Base-by-base conservation (phyloP, 768 basidiomycete genomes). In the Termitomyces sp. region DNA sequence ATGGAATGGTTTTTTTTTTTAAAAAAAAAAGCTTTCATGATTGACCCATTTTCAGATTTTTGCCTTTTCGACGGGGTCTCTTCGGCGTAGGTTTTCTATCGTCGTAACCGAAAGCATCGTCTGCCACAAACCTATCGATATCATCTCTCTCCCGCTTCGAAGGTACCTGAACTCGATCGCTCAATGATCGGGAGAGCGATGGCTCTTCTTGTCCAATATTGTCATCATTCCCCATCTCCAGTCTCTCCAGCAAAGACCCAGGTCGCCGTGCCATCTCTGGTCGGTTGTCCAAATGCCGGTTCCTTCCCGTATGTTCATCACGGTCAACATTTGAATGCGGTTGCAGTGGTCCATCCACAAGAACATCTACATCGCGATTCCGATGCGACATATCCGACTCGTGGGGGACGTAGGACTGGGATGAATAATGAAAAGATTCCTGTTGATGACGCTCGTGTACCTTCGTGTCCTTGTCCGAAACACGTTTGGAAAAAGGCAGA, bases 131-230 rank as follows among this genome's bases (percentile, higher is more conserved):
- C 6, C 53, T 46, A 46, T 61, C 50, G 1, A 71, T 67, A n/a
- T 75, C 74, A 0, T 74, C 72, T 31, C 69, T 66, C 57, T 74
- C 74, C 57, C 77, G 65, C 62, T 78, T 78, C 31, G 72, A 68
- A 9, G 76, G 76, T 24, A 76, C 68, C 46, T 69, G 65, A 2
- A 77, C 69, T 53, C 77, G 65, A 43, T 77, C 76, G 27, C 72
- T 69, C 57, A 77, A 63, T 2, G 76, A 73, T 29, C 65, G 64
- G 16, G 70, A 59, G 16, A 50, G 55, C 27, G 54, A 49, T 6
- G 34, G 27, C 27, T 57, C 62, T 31, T 58, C 42, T 13, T 56
- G 46, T 3, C 56, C 13, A 10, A 60, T 53, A 26, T 57, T 57
- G 22, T 56, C 57, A 29, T 61, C 56, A 26, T 58, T 56, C 24